A percentile compares a stretch with the other conserved stretches of the same genome.
These are phyloP conservation scores for Alloteropsis angusta DNA, from an alignment of 202 grass and related monocot species.

Conservation along the genomic window DNA sequence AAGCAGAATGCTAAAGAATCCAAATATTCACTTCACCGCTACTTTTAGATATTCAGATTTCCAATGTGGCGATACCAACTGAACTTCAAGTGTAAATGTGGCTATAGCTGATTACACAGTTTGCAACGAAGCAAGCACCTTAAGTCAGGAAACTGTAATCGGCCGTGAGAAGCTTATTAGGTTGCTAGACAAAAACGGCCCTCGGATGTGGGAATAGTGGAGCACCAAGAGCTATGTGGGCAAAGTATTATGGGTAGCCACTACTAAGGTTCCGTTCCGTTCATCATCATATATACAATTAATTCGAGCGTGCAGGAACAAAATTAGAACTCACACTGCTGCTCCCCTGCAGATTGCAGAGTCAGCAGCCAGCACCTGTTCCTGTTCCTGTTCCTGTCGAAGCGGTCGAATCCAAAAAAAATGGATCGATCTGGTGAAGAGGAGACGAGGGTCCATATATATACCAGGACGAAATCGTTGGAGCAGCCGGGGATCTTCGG, in stretches of 20 bases:
- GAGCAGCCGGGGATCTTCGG: constrained; percentile 77
- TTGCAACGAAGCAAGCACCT: not conserved
- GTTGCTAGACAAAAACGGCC: not conserved
- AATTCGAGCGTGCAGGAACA: too few species aligned
- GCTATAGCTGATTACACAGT: not conserved
- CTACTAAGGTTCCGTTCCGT: too few species aligned
- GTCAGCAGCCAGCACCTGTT: too few species aligned
- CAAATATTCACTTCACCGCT: not conserved
- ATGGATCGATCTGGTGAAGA: not conserved
- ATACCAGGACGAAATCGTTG: constrained; percentile 70
- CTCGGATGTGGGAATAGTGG: not conserved
- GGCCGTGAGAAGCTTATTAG: not conserved
- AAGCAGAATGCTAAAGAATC: not conserved
- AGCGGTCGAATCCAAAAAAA: too few species aligned
- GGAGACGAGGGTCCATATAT: not conserved
- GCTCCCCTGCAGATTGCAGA: too few species aligned
- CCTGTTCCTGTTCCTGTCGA: too few species aligned
- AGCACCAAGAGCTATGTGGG: too few species aligned
- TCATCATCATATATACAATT: too few species aligned
- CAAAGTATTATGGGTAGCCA: too few species aligned
- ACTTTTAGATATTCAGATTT: not conserved
- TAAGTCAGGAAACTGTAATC: too few species aligned
- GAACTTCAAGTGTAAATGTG: not conserved
- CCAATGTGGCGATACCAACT: not conserved
- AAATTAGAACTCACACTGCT: too few species aligned